phyloP scores from a whole-genome alignment of 495 filamentous ascomycete genomes.

The Tuber magnatum region DNA sequence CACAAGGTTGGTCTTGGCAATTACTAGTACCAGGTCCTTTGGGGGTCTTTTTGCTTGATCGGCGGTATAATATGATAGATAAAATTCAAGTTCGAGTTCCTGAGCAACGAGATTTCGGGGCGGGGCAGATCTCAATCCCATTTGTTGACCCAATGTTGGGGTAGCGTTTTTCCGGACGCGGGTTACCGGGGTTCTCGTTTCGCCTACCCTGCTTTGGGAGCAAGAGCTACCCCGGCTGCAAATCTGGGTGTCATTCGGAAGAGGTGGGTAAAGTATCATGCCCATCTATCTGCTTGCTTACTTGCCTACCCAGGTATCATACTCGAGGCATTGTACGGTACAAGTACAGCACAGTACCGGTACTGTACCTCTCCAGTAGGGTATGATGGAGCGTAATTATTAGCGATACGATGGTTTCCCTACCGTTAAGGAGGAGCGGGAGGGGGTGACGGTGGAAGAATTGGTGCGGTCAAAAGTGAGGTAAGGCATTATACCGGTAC shows the following conservation, averaged over 20 bases:
- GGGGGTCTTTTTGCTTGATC: neutral
- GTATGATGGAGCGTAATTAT: neutral
- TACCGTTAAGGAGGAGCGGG: neutral
- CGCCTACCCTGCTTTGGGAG: conserved; percentile 1
- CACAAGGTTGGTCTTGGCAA: neutral
- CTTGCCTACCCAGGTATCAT: neutral
- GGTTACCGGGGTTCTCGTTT: neutral
- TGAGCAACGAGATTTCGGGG: neutral
- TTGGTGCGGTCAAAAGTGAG: neutral
- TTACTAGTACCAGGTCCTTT: too few species aligned
- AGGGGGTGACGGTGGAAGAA: neutral
- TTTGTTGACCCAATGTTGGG: conserved; percentile 3
- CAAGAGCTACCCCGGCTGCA: neutral
- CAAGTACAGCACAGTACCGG: too few species aligned
- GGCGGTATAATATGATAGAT: neutral
- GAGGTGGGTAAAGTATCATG: neutral
- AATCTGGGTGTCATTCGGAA: neutral
- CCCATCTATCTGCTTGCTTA: neutral
- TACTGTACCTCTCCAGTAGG: neutral
- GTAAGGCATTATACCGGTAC: neutral
- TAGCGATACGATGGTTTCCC: neutral
- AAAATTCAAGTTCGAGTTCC: neutral
- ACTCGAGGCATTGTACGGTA: too few species aligned
- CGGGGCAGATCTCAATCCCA: neutral
- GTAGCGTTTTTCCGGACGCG: neutral